phyloP scores from a whole-genome alignment of 495 filamentous ascomycete species.

The Melanomma pulvis-pyrius region DNA sequence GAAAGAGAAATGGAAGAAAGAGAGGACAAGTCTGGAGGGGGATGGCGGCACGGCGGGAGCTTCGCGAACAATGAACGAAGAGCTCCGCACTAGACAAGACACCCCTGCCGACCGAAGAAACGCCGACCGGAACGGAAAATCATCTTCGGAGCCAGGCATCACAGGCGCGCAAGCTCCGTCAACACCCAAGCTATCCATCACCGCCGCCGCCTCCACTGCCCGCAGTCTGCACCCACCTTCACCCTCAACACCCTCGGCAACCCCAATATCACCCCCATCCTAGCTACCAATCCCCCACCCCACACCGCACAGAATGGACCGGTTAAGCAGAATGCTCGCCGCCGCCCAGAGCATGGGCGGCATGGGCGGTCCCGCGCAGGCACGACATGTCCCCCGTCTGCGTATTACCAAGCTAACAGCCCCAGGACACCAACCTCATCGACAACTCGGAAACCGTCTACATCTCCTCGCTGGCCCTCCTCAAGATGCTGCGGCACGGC shows the following conservation, averaged over 20 bases:
- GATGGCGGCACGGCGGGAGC: constrained; percentile 1
- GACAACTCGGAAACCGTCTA: constrained; percentile 99
- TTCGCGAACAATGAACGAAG: constrained; percentile 22
- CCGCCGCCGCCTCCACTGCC: constrained; percentile 20
- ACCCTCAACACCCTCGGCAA: neutral
- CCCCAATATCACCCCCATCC: neutral
- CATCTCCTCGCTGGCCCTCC: constrained; percentile 92
- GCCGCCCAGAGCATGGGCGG: constrained; percentile 79
- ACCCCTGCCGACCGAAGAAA: constrained; percentile 3
- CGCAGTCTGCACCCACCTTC: constrained; percentile 4
- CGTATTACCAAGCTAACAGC: neutral
- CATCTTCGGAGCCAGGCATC: constrained; percentile 1
- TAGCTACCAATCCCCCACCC: neutral
- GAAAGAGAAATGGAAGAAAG: neutral
- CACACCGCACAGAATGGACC: constrained; percentile 65
- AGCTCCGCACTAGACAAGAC: constrained; percentile 15
- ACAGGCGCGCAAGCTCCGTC: constrained; percentile 26
- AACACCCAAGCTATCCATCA: constrained; percentile 8
- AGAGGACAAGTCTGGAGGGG: neutral
- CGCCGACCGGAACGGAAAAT: neutral
- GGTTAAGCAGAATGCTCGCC: constrained; percentile 80
- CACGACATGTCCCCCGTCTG: constrained; percentile 50
- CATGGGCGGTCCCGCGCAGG: constrained; percentile 71
- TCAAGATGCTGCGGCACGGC: constrained; percentile 98
- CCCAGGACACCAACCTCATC: constrained; percentile 86